A percentile compares a stretch with the other conserved stretches of the same genome.
Evolutionary conservation across 768 basidiomycete species (phyloP).

Genomic region (Rhodocollybia butyracea): DNA sequence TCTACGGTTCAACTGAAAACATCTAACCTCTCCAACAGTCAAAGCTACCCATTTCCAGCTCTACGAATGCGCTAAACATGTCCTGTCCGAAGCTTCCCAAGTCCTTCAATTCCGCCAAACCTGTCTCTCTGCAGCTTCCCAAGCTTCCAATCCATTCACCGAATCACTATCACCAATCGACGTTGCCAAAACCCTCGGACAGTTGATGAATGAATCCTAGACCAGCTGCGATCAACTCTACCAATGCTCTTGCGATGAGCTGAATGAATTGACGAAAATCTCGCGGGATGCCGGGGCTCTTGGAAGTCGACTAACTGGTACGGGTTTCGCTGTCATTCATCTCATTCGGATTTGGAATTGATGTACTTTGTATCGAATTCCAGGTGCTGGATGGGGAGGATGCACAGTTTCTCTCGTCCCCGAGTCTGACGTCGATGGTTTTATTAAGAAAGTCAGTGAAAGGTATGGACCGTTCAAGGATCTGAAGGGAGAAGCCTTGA

Average conservation of each 20-base stretch:
- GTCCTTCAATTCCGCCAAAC: slow-evolving; percentile 75
- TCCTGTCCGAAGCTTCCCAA: slow-evolving; percentile 74
- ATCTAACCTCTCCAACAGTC: slow-evolving; percentile 41
- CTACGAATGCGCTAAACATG: slow-evolving; percentile 80
- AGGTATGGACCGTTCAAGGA: slow-evolving; percentile 62
- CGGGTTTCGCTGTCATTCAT: slow-evolving; percentile 11
- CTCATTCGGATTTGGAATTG: neutral
- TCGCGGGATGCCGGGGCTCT: slow-evolving; percentile 71
- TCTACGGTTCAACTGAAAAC: slow-evolving; percentile 3
- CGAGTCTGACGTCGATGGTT: slow-evolving; percentile 57
- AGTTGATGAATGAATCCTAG: slow-evolving; percentile 58
- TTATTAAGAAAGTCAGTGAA: slow-evolving; percentile 59
- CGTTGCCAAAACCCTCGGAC: slow-evolving; percentile 5
- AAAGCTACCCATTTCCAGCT: slow-evolving; percentile 80
- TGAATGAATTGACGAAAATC: slow-evolving; percentile 65
- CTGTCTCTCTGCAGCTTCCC: slow-evolving; percentile 40
- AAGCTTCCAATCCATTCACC: too few relatives aligned
- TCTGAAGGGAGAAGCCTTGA: slow-evolving; percentile 54
- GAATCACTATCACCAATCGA: slow-evolving; percentile 4
- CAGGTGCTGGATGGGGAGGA: slow-evolving; percentile 91
- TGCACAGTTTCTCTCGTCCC: slow-evolving; percentile 82
- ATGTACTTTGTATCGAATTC: neutral
- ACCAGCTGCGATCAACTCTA: slow-evolving; percentile 63
- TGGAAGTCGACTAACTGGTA: slow-evolving; percentile 83
- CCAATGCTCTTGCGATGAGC: slow-evolving; percentile 79